Evolutionary conservation across 352 stramenopile species (phyloP).

Genomic region (Pythium utonaiense): DNA sequence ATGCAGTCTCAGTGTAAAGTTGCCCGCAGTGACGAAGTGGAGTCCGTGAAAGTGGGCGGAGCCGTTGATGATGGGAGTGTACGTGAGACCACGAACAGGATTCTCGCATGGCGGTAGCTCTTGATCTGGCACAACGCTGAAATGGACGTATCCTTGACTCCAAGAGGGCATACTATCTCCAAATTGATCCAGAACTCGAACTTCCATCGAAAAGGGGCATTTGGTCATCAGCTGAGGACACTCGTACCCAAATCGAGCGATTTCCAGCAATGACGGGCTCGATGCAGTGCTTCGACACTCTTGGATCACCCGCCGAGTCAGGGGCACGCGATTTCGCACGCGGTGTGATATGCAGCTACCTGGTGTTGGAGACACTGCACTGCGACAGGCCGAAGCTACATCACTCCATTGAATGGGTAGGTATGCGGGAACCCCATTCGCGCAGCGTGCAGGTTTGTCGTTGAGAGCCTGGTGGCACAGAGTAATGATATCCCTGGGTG

Average conservation of each 20-base stretch:
- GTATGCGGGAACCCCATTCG: slow-evolving; percentile 24
- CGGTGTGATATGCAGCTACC: slow-evolving; percentile 41
- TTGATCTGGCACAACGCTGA: slow-evolving; percentile 7
- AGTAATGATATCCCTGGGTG: slow-evolving; percentile 23
- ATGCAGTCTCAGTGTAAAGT: slow-evolving; percentile 40
- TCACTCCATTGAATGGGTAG: slow-evolving; percentile 28
- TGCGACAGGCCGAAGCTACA: slow-evolving; percentile 34
- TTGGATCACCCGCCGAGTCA: slow-evolving; percentile 21
- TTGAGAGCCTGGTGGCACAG: slow-evolving; percentile 36
- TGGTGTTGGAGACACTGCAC: slow-evolving; percentile 32
- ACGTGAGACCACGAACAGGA: slow-evolving; percentile 3
- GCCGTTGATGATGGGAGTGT: slow-evolving; percentile 33
- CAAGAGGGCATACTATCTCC: slow-evolving; percentile 30
- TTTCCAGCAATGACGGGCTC: slow-evolving; percentile 31
- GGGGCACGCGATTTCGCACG: slow-evolving; percentile 21
- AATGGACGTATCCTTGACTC: slow-evolving; percentile 27
- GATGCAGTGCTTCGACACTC: slow-evolving; percentile 32
- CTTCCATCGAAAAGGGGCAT: slow-evolving; percentile 35
- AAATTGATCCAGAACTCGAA: slow-evolving; percentile 58
- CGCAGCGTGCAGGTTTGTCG: slow-evolving; percentile 36
- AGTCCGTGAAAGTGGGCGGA: slow-evolving; percentile 35
- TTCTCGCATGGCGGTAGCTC: neutral
- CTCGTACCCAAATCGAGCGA: slow-evolving; percentile 44
- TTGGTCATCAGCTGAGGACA: slow-evolving; percentile 41
- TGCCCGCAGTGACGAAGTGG: slow-evolving; percentile 34